Base-by-base conservation (phyloP, 352 stramenopile species). In the Elongisporangium senticosum region DNA sequence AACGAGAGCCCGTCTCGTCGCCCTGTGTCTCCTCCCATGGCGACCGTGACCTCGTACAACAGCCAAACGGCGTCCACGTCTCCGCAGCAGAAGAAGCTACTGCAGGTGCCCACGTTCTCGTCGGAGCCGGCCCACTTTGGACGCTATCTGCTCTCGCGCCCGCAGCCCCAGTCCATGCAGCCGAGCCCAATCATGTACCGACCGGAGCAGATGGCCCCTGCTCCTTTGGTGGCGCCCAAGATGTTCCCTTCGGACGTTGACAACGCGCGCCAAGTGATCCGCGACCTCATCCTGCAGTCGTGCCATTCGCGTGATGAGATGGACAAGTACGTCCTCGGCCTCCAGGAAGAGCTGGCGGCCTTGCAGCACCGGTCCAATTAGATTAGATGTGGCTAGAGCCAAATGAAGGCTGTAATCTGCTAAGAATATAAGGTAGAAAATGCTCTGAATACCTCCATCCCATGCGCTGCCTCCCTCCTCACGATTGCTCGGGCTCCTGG, bases 231-330 rank as follows among this genome's bases (percentile, higher is more conserved):
- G 40, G 58, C 63, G 39, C 68, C 69, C 17, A 64, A 78, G 56
- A 61, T 75, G 19, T 71, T 82, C 33, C 28, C 58, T 13, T 17
- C 51, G 22, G 26, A 59, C n/a, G 23, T 52, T 2, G 54, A 76
- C 33, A 63, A 69, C 56, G 51, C 69, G 7, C 72, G 72, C 4
- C 67, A 72, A 15, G 64, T 63, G 20, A 57, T 84, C 63, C 74
- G 74, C 51, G 69, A 79, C 52, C 75, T 81, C 67, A 79, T 84
- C 33, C 19, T 84, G 52, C 78, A 77, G 55, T 77, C 72, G 23
- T 84, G 74, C 59, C 68, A 61, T 23, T 84, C 74, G 22, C 60
- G 37, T 22, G 72, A 84, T 39, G 74, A 84, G 49, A 72, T 84
- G 67, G 67, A 65, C 55, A 73, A 79, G 69, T 84, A 84, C 59